Evolutionary conservation across 2,329 filamentous ascomycete species (phyloP).

Genomic region (Dactylellina parvicollis): DNA sequence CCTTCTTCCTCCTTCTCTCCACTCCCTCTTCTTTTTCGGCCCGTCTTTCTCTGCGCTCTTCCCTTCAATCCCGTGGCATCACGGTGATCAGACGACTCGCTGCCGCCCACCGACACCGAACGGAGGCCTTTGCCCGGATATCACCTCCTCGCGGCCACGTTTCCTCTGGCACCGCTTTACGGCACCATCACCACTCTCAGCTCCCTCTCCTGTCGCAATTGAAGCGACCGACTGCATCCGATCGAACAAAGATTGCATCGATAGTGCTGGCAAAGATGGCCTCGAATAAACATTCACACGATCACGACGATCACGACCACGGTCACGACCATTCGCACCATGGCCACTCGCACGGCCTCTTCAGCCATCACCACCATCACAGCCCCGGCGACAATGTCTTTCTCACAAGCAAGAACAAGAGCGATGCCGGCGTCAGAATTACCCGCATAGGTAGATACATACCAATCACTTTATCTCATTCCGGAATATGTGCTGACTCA

Average conservation of each 20-base stretch:
- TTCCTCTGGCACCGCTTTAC: constrained; percentile 6
- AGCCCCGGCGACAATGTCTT: constrained; percentile 88
- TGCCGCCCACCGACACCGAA: constrained; percentile 16
- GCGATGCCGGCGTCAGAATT: constrained; percentile 92
- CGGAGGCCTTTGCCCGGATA: constrained; percentile 45
- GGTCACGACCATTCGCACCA: constrained; percentile 63
- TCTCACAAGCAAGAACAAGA: constrained; percentile 81
- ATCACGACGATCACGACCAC: constrained; percentile 59
- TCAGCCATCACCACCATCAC: constrained; percentile 70
- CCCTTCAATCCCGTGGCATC: constrained; percentile 6
- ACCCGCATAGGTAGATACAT: constrained; percentile 71
- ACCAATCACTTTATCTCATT: neutral
- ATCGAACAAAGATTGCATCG: neutral
- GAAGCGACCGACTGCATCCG: constrained; percentile 10
- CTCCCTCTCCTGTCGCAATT: constrained; percentile 2
- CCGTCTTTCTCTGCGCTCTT: constrained; percentile 1
- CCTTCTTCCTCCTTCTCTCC: neutral
- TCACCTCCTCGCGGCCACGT: constrained; percentile 11
- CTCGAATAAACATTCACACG: constrained; percentile 61
- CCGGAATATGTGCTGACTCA: neutral
- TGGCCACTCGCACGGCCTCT: constrained; percentile 65
- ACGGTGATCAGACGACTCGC: constrained; percentile 6
- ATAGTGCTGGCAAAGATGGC: constrained; percentile 40
- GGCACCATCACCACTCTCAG: neutral
- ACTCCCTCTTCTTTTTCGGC: constrained; percentile 1